phyloP scores from a whole-genome alignment of 495 filamentous ascomycete genomes.

The Xylaria grammica region DNA sequence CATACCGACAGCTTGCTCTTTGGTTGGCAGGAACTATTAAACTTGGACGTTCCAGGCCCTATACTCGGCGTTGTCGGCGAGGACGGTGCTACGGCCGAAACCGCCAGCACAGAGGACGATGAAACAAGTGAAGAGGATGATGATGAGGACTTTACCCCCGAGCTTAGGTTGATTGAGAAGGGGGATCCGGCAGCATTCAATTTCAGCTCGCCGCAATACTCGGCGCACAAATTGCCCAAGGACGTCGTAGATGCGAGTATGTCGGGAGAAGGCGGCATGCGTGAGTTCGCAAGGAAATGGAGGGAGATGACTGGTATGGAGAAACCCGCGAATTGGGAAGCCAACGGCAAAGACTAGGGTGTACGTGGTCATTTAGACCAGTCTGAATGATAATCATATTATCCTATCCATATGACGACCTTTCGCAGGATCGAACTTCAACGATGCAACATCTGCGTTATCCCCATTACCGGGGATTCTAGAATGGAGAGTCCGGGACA shows the following conservation, averaged over 20 bases:
- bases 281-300: slow-evolving; percentile 89
- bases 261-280: slow-evolving; percentile 73
- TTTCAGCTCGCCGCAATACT: slow-evolving; percentile 85
- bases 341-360: slow-evolving; percentile 26
- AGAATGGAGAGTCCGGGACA: too few relatives aligned
- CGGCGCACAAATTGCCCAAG: slow-evolving; percentile 91
- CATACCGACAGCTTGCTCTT: slow-evolving; percentile 90
- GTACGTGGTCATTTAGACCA: neutral
- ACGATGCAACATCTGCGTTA: too few relatives aligned
- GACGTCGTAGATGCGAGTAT: slow-evolving; percentile 92
- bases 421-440: too few relatives aligned
- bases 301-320: slow-evolving; percentile 71
- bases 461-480: too few relatives aligned
- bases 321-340: slow-evolving; percentile 37
- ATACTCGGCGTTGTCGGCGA: slow-evolving; percentile 49
- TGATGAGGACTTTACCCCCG: slow-evolving; percentile 64
- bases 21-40: slow-evolving; percentile 86
- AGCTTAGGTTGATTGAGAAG: slow-evolving; percentile 79
- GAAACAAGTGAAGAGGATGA: slow-evolving; percentile 26
- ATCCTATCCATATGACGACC: neutral
- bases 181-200: slow-evolving; percentile 87
- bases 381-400: neutral
- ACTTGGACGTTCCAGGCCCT: slow-evolving; percentile 62
- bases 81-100: slow-evolving; percentile 40
- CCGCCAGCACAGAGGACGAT: neutral